phyloP scores from a whole-genome alignment of 2,329 filamentous ascomycete species.

The Diaporthe caulivora region DNA sequence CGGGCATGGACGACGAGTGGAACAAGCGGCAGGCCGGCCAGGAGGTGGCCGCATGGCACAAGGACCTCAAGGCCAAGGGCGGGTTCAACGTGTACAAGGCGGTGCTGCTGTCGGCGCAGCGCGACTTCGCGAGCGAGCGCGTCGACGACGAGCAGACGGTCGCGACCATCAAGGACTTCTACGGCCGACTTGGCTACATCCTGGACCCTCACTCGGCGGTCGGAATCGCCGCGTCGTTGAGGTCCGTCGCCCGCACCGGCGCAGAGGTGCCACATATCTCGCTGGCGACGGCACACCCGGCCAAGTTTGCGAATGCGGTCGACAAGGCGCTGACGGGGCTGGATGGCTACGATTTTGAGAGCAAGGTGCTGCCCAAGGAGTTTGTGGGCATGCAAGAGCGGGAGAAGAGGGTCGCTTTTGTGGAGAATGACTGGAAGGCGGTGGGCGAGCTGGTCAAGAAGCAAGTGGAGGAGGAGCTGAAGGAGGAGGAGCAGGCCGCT shows the following conservation, averaged over 20 bases:
- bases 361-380: constrained; percentile 82
- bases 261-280: constrained; percentile 78
- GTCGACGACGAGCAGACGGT: constrained; percentile 76
- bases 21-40: constrained; percentile 79
- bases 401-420: constrained; percentile 78
- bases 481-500: constrained; percentile 43
- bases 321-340: constrained; percentile 80
- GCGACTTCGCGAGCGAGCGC: constrained; percentile 85
- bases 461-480: constrained; percentile 77
- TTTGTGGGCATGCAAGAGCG: constrained; percentile 83
- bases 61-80: constrained; percentile 82
- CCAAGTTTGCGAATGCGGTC: constrained; percentile 92
- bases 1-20: constrained; percentile 73
- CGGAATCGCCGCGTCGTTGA: constrained; percentile 80
- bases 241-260: constrained; percentile 71
- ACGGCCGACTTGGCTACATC: constrained; percentile 72
- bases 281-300: constrained; percentile 93
- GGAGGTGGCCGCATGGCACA: constrained; percentile 83
- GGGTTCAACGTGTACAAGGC: constrained; percentile 84
- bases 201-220: constrained; percentile 95
- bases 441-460: constrained; percentile 81
- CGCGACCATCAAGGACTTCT: constrained; percentile 71
- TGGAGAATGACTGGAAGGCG: constrained; percentile 79
- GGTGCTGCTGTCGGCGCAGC: constrained; percentile 77
- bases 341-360: constrained; percentile 79